These are phyloP conservation scores for Aspergillus haitiensis DNA, from an alignment of 495 filamentous ascomycete species.

Conservation along the genomic window DNA sequence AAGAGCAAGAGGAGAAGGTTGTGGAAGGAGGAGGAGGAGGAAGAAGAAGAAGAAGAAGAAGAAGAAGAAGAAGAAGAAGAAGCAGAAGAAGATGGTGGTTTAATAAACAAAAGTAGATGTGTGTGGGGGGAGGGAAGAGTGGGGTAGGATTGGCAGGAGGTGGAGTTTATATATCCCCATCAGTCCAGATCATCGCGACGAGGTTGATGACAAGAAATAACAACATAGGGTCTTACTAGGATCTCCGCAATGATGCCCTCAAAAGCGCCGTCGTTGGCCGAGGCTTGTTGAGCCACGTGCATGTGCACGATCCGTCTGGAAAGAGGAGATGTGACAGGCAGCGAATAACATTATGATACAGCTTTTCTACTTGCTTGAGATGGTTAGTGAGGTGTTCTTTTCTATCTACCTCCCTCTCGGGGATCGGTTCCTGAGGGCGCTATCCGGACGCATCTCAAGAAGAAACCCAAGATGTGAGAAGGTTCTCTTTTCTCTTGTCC, in stretches of 20 bases:
- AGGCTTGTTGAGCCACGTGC: conserved; percentile 13
- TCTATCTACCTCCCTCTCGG: too few species aligned
- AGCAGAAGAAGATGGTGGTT: background rate
- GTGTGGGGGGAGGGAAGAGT: background rate
- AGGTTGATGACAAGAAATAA: too few species aligned
- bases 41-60: background rate
- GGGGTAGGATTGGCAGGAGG: background rate
- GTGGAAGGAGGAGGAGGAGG: background rate
- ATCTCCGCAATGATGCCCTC: conserved; percentile 4
- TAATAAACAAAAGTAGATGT: background rate
- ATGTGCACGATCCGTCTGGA: conserved; percentile 9
- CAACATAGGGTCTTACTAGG: background rate
- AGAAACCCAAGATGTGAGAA: background rate
- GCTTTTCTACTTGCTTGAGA: background rate
- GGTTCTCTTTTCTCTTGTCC: background rate
- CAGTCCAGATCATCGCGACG: background rate
- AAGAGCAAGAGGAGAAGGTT: conserved; percentile 1
- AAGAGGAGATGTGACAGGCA: background rate
- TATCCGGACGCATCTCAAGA: too few species aligned
- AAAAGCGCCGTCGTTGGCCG: conserved; percentile 10
- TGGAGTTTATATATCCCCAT: conserved; percentile 1
- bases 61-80: background rate
- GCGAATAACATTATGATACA: background rate
- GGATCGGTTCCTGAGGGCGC: too few species aligned
- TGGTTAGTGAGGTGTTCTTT: background rate